Evolutionary conservation across 768 basidiomycete genomes (phyloP), one percentile per base, ranked within the genome.

Genomic region (Krasilnikovozyma curviuscula): DNA sequence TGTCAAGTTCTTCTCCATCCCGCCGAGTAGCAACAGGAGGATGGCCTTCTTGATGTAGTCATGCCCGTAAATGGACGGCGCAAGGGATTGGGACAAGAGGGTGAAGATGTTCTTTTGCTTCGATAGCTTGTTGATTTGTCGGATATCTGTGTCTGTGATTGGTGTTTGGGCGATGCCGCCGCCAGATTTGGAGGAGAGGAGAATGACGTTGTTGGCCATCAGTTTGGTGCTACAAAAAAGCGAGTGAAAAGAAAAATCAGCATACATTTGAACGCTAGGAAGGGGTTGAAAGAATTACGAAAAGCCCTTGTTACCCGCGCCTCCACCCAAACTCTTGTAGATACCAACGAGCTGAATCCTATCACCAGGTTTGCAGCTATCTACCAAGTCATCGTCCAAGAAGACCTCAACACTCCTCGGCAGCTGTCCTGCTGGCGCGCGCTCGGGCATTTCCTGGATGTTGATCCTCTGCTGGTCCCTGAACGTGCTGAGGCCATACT

Each of bases 371-470:
- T 98, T 98, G 63, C 86, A 93, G 60, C 76, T 79, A 67, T 98
- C 93, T 28, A 98, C 93, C 42, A 97, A 69, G 63, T 98, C 93
- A 54, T 93, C 89, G 56, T 93, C 91, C 54, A 95, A 66, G 38
- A 95, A 83, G 44, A 97, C 81, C 64, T 98, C 93, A 30, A 86
- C 88, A 58, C 88, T 89, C 40, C 93, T 74, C 38, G 93, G 93
- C 25, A 98, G 71, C 64, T 95, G 91, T 25, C 93, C 93, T 37
- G 93, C 83, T 23, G 93, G 93, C 13, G 93, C 89, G 21, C 93
- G 78, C 66, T 98, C 93, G 3, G 93, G 93, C 91, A 98, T 97
- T 62, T 98, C 93, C 68, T 98, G 93, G 54, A 98, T 97, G 64
- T 79, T 86, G 61, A 97, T 83, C 55, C 86, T 78, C 66, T 98